Evolutionary conservation across 139 green algal species (phyloP), one percentile per base, ranked within the genome.

Genomic region (Volvox africanus): DNA sequence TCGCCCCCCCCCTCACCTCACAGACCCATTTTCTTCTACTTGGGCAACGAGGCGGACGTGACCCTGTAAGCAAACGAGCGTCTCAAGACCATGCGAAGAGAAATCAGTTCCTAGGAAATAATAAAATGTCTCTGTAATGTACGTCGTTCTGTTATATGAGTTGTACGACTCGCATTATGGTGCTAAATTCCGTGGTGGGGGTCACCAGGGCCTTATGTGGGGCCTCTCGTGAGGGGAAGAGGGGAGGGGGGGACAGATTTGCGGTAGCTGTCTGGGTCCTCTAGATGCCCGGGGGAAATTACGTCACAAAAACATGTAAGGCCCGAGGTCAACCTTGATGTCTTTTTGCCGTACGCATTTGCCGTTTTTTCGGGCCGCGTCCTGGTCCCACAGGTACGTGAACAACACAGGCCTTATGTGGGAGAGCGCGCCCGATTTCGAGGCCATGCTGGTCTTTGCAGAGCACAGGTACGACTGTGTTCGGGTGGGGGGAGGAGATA

Each of bases 21-120:
- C 69, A 90, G 86, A 0, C 93, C 96, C 16, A 95, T 99, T 17
- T 99, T 98, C 83, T 96, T 99, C 62, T 99, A 99, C 91, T 35
- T 97, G 0, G 97, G 97, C 11, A 99, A 99, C 84, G 97, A 99
- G 86, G 97, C 96, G 28, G 95, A 98, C 80, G 97, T 99, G 17
- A 94, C 91, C 21, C 87, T 97, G 95, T 96, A 85, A 89, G 93
- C 67, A 0, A 61, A 80, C 26, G 80, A 3, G n/a, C 22, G 78
- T 35, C 21, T 2, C 71, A 79, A 2, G 11, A 28, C 67, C 11
- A 12, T 55, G 44, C 44, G 9, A 28, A 75, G 67, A 28, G 67
- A 75, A 26, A 28, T 55, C 9, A 5, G 44, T n/a, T n/a, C n/a
- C n/a, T n/a, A n/a, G n/a, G n/a, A n/a, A n/a, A n/a, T n/a, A n/a